These are phyloP conservation scores for Euclidium syriacum DNA, from an alignment of 345 rosid genomes.

Conservation along the genomic window DNA sequence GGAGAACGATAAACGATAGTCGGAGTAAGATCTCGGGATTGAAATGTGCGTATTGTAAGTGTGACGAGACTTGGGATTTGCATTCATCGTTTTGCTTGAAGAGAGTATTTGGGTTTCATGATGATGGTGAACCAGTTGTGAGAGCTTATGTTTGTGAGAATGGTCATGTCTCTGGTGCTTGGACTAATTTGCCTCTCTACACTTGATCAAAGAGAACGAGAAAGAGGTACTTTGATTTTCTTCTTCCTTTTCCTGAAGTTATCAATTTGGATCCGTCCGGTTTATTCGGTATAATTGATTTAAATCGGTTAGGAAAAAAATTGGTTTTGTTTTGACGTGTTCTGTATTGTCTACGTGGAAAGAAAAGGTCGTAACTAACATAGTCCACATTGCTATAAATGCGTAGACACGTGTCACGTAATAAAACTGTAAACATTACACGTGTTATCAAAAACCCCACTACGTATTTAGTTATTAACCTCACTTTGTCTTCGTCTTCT, in stretches of 20 bases:
- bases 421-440: not conserved
- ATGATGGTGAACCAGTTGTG: constrained; percentile 91
- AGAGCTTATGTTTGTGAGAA: constrained; percentile 97
- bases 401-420: constrained; percentile 7
- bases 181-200: constrained; percentile 77
- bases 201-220: constrained; percentile 31
- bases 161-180: constrained; percentile 95
- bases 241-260: not conserved
- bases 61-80: constrained; percentile 83
- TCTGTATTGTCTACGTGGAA: not conserved
- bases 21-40: constrained; percentile 49
- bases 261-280: not conserved
- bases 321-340: constrained; percentile 26
- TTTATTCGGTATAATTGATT: too few species aligned
- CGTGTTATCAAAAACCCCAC: constrained; percentile 1
- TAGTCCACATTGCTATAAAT: not conserved
- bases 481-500: not conserved
- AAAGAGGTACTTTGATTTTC: not conserved
- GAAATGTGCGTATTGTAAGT: constrained; percentile 71
- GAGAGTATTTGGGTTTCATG: constrained; percentile 71
- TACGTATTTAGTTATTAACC: not conserved
- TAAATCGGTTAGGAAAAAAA: too few species aligned
- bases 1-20: constrained; percentile 85
- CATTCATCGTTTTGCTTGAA: constrained; percentile 88
- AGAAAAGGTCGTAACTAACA: not conserved